Conservation (phyloP, 345 rosid genomes). For the Boechera divaricarpa region DNA sequence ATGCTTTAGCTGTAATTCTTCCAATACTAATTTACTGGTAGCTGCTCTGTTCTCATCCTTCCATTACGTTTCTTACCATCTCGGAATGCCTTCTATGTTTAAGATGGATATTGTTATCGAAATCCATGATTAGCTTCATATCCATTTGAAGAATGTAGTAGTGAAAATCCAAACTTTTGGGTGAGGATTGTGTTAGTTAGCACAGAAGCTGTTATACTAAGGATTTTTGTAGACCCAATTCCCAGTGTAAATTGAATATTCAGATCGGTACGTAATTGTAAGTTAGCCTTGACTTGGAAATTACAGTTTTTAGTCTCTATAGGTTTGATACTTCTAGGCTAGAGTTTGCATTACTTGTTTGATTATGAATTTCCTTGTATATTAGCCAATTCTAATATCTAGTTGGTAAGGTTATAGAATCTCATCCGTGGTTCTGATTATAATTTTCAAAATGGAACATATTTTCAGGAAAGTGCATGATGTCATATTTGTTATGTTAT, state of each 20-base stretch:
- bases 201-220: background rate
- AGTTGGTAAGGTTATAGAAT: background rate
- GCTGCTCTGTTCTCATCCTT: conserved; percentile 18
- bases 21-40: background rate
- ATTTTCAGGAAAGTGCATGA: background rate
- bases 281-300: conserved; percentile 1
- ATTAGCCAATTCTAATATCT: background rate
- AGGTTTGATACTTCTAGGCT: background rate
- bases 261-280: background rate
- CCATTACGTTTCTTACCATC: background rate
- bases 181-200: background rate
- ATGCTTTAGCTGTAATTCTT: background rate
- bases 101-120: background rate
- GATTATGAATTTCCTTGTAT: conserved; percentile 4
- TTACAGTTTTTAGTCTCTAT: conserved; percentile 14
- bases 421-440: background rate
- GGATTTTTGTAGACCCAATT: background rate
- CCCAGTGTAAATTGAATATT: too few relatives aligned
- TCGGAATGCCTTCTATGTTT: background rate
- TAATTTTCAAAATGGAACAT: background rate
- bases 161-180: background rate
- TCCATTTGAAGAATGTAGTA: background rate
- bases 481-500: background rate
- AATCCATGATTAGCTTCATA: background rate
- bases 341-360: background rate